Evolutionary conservation across 768 basidiomycete species (phyloP).

Genomic region (Boletus patriciae): DNA sequence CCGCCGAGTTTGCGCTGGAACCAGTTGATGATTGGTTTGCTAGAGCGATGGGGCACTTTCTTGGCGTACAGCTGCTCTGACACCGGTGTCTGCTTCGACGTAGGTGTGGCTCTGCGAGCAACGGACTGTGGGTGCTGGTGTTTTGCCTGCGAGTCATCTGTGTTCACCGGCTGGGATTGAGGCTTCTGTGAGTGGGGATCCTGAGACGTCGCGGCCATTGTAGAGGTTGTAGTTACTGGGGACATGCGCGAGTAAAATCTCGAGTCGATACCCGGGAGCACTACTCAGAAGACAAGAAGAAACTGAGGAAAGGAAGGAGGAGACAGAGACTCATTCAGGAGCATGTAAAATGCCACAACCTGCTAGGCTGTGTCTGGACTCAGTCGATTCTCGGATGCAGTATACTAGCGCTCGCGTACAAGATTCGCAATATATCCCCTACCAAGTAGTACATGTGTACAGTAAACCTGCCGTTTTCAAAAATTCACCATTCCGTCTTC

Average conservation of each 20-base stretch:
- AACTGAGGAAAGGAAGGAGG: neutral
- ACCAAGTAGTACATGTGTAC: neutral
- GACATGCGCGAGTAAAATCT: conserved; percentile 15
- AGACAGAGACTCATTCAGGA: neutral
- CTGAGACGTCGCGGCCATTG: conserved; percentile 14
- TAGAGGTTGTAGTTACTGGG: conserved; percentile 10
- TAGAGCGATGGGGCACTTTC: conserved; percentile 65
- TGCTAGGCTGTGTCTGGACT: conserved; percentile 7
- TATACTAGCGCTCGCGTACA: conserved; percentile 1
- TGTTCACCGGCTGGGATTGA: conserved; percentile 13
- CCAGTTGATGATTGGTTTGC: conserved; percentile 89
- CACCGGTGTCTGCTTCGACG: conserved; percentile 26
- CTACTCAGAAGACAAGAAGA: neutral
- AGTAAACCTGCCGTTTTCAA: conserved; percentile 9
- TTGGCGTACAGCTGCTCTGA: conserved; percentile 46
- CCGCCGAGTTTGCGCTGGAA: conserved; percentile 84
- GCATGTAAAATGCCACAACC: conserved; percentile 5
- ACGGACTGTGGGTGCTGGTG: conserved; percentile 15
- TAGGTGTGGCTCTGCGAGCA: conserved; percentile 20
- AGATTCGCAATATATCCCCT: conserved; percentile 9
- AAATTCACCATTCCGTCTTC: conserved; percentile 70
- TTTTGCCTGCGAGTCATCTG: conserved; percentile 12
- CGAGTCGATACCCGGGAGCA: neutral
- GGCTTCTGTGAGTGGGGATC: conserved; percentile 14
- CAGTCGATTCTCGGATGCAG: conserved; percentile 18